These are phyloP conservation scores for Alternaria arborescens DNA, from an alignment of 2,329 filamentous ascomycete genomes.

Conservation along the genomic window DNA sequence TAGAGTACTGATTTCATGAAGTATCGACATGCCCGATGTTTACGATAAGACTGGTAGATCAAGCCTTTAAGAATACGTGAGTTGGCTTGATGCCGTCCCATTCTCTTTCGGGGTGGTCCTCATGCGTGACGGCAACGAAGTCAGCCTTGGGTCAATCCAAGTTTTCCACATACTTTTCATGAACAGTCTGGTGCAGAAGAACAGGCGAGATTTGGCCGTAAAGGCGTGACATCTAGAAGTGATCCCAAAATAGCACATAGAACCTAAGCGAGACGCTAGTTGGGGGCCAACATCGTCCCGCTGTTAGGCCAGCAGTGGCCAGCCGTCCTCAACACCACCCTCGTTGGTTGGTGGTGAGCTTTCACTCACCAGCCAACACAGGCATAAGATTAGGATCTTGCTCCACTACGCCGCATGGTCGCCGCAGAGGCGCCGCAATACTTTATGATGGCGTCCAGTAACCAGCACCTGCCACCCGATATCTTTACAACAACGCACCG, in stretches of 20 bases:
- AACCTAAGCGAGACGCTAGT: conserved; percentile 16
- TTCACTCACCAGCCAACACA: conserved; percentile 14
- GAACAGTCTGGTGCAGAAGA: neutral
- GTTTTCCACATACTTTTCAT: neutral
- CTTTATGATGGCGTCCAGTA: conserved; percentile 10
- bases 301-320: conserved; percentile 10
- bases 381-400: conserved; percentile 14
- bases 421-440: conserved; percentile 10
- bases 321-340: conserved; percentile 23
- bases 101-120: neutral
- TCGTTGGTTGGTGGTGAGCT: conserved; percentile 23
- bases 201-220: neutral
- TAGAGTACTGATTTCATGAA: no score
- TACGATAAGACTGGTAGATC: no score
- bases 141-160: neutral
- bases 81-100: conserved; percentile 1
- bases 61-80: neutral
- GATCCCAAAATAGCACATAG: conserved; percentile 16
- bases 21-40: no score
- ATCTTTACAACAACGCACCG: conserved; percentile 11
- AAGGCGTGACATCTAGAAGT: conserved; percentile 4
- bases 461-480: conserved; percentile 2
- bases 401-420: conserved; percentile 5
- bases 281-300: conserved; percentile 17
- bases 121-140: neutral